Base-by-base conservation (phyloP, 495 filamentous ascomycete species). In the Penicillium verhagenii region DNA sequence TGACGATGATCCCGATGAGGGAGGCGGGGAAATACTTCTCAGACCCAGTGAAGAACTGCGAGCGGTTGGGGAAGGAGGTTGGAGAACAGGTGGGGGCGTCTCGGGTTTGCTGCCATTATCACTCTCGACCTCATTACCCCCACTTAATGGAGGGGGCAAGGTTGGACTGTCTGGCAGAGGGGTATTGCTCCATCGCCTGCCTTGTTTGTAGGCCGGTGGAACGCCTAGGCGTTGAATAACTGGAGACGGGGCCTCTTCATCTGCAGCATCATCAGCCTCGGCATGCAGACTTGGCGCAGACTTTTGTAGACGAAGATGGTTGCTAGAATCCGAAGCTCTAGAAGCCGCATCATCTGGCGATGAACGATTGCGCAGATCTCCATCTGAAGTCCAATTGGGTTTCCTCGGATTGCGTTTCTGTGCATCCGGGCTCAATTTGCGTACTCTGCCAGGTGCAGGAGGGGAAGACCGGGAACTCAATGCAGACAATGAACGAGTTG, bases 151-250 rank as follows among this genome's bases (percentile, higher is more conserved):
- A 7, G 59, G 47, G 4, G 73, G 73, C 28, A 76, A 54, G 8
- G 73, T 76, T 9, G 73, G 73, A 25, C 73, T 76, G 40, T 76
- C 73, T 7, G 73, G 73, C 10, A 76, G 51, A 13, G 73, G 73
- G 1, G 67, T 69, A 31, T 61, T 72, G 47, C 70, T 73, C 69
- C 70, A 76, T 43, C 55, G 54, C 19, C 61, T 52, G 19, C 73
- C 70, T 47, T 70, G 66, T 48, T 73, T 76, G 45, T 72, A 52
- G 6, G 66, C 70, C 11, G 70, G 66, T n/a, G 72, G 73, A 14
- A 73, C 63, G 24, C 72, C 70, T 33, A 77, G 46, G 23, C 65
- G 61, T 47, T 56, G 63, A 28, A 56, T 48, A 24, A 60, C 53
- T 20, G 51, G 59, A 23, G 58, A 53, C 1, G 42, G 26, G 19